phyloP scores from a whole-genome alignment of 1,284 basidiomycete genomes.

The Cerioporus squamosus region DNA sequence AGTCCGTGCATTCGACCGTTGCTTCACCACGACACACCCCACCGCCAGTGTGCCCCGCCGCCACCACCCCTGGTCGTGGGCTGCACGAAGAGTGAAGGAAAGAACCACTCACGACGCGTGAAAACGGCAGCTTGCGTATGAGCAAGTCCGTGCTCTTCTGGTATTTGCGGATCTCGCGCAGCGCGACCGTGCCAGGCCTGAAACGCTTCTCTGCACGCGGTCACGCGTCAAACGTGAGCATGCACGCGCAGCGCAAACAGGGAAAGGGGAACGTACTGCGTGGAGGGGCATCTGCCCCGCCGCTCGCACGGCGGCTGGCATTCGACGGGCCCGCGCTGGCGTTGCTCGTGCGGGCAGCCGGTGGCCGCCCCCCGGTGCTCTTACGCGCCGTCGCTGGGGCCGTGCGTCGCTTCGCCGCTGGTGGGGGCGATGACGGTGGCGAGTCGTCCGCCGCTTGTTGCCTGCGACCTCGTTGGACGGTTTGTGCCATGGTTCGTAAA shows the following conservation, averaged over 20 bases:
- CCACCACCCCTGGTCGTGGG: background rate
- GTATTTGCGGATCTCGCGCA: constrained; percentile 92
- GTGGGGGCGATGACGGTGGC: constrained; percentile 50
- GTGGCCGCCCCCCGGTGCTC: constrained; percentile 67
- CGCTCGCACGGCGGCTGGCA: constrained; percentile 18
- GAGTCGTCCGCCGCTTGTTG: constrained; percentile 29
- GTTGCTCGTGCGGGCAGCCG: constrained; percentile 28
- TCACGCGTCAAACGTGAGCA: background rate
- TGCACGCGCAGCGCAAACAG: background rate
- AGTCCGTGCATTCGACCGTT: constrained; percentile 1
- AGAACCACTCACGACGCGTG: constrained; percentile 74
- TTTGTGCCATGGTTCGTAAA: constrained; percentile 33
- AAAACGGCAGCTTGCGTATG: constrained; percentile 88
- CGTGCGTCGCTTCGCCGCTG: constrained; percentile 44
- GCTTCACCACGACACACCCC: background rate
- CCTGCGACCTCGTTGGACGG: constrained; percentile 39
- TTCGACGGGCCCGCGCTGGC: constrained; percentile 22
- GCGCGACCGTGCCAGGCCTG: constrained; percentile 86
- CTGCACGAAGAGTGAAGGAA: background rate
- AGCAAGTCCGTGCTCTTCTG: constrained; percentile 92
- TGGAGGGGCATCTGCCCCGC: constrained; percentile 15
- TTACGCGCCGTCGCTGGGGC: constrained; percentile 65
- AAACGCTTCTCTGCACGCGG: constrained; percentile 58
- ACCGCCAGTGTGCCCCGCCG: too few species aligned
- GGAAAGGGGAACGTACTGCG: constrained; percentile 22